Evolutionary conservation across 257 asterid species (phyloP).

Genomic region (Verbena officinalis): DNA sequence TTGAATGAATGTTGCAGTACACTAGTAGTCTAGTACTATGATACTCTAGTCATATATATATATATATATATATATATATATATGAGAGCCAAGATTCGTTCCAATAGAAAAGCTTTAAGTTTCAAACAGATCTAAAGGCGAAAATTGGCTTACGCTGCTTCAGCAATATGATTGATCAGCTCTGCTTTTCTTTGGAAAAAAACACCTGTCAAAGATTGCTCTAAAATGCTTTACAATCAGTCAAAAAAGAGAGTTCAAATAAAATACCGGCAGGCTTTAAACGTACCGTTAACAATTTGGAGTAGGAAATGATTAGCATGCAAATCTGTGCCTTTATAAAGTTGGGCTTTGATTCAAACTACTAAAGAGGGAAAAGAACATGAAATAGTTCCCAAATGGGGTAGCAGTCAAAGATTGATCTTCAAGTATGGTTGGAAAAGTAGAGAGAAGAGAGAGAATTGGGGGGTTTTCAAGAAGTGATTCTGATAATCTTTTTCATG

Average conservation of each 20-base stretch:
- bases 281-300: conserved; percentile 53
- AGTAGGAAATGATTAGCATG: conserved; percentile 48
- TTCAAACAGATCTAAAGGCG: conserved; percentile 39
- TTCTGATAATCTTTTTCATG: conserved; percentile 47
- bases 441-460: conserved; percentile 27
- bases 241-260: conserved; percentile 52
- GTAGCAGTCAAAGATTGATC: conserved; percentile 45
- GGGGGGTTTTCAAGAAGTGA: conserved; percentile 34
- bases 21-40: conserved; percentile 6
- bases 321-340: conserved; percentile 55
- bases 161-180: conserved; percentile 16
- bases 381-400: conserved; percentile 36
- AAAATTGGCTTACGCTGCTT: conserved; percentile 14
- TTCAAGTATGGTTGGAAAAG: conserved; percentile 37
- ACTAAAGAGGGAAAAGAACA: conserved; percentile 60
- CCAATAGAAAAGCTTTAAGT: conserved; percentile 31
- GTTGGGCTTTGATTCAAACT: conserved; percentile 57
- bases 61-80: too few species aligned
- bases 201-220: conserved; percentile 22
- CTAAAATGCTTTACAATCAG: conserved; percentile 42
- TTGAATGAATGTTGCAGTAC: background rate
- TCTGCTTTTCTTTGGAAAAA: conserved; percentile 26
- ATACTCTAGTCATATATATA: too few species aligned
- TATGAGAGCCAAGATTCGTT: too few species aligned
- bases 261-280: conserved; percentile 35